Evolutionary conservation across 331 rosid species (phyloP).

Genomic region (Dryas integrifolia): DNA sequence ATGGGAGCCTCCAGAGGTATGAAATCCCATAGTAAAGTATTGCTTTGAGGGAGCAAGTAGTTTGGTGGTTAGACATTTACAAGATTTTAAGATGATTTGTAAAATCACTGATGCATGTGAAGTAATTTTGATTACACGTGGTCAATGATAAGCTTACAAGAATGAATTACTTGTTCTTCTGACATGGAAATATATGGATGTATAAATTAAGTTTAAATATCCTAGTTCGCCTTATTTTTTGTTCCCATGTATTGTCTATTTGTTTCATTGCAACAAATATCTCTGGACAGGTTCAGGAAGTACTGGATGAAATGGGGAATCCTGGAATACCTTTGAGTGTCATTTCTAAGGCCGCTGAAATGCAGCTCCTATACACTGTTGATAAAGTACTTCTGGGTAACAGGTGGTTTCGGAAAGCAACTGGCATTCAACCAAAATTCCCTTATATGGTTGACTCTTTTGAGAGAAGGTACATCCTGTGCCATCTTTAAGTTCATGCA

Average conservation of each 20-base stretch:
- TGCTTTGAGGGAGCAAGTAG: not conserved
- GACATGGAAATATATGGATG: not conserved
- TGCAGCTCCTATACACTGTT: constrained; percentile 78
- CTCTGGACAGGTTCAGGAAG: constrained; percentile 77
- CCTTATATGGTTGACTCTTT: constrained; percentile 95
- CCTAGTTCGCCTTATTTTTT: constrained; percentile 1
- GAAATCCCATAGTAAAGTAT: constrained; percentile 11
- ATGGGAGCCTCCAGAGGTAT: constrained; percentile 97
- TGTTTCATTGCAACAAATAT: constrained; percentile 1
- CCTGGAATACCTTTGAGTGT: constrained; percentile 90
- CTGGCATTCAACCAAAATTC: constrained; percentile 91
- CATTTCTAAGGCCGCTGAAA: constrained; percentile 87
- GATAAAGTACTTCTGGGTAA: constrained; percentile 84
- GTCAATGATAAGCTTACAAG: not conserved
- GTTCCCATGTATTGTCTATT: constrained; percentile 13
- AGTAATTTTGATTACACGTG: not conserved
- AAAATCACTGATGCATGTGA: not conserved
- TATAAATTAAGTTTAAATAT: not conserved
- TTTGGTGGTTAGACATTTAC: not conserved
- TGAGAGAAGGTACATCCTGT: constrained; percentile 70
- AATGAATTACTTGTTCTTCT: not conserved
- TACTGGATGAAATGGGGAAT: constrained; percentile 84
- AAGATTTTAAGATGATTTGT: constrained; percentile 5
- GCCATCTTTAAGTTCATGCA: constrained; percentile 4
- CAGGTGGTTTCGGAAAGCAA: constrained; percentile 90